A percentile compares a stretch with the other conserved stretches of the same genome.
Conservation (phyloP, 495 filamentous ascomycete genomes). For the Xylaria intraflava region DNA sequence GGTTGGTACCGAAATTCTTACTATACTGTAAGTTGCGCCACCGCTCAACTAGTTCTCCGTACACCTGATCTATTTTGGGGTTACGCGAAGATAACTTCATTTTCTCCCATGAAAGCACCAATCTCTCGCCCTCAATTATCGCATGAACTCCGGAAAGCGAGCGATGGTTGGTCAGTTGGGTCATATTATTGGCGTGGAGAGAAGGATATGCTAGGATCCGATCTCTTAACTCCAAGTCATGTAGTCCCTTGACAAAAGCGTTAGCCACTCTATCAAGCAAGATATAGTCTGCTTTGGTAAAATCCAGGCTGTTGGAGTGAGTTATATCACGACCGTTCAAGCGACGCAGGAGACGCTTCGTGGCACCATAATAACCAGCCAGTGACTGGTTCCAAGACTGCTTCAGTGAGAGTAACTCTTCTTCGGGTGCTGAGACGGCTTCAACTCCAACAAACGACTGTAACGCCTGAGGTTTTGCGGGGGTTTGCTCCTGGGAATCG, state of each 20-base stretch:
- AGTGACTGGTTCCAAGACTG: conserved; percentile 33
- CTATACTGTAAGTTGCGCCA: conserved; percentile 39
- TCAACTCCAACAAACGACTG: background rate
- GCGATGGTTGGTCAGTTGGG: conserved; percentile 22
- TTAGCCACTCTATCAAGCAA: conserved; percentile 41
- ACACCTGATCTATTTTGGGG: conserved; percentile 28
- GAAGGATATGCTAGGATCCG: conserved; percentile 36
- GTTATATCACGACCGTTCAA: conserved; percentile 42
- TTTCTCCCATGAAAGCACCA: conserved; percentile 39
- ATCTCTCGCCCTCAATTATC: conserved; percentile 46
- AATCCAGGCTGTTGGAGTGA: conserved; percentile 29
- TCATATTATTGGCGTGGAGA: conserved; percentile 22
- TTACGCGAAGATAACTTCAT: conserved; percentile 29
- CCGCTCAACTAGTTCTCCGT: conserved; percentile 21
- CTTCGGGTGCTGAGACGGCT: conserved; percentile 14
- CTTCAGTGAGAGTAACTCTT: conserved; percentile 29
- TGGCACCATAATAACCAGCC: conserved; percentile 32
- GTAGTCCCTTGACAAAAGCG: conserved; percentile 45
- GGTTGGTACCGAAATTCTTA: conserved; percentile 29
- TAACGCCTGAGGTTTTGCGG: background rate
- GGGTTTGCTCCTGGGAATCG: background rate
- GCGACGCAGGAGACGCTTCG: conserved; percentile 41
- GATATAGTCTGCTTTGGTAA: conserved; percentile 30
- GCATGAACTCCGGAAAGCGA: conserved; percentile 41
- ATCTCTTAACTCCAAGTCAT: conserved; percentile 31